Evolutionary conservation across 2,329 filamentous ascomycete species (phyloP).

Genomic region (Paracamarosporium sp.): DNA sequence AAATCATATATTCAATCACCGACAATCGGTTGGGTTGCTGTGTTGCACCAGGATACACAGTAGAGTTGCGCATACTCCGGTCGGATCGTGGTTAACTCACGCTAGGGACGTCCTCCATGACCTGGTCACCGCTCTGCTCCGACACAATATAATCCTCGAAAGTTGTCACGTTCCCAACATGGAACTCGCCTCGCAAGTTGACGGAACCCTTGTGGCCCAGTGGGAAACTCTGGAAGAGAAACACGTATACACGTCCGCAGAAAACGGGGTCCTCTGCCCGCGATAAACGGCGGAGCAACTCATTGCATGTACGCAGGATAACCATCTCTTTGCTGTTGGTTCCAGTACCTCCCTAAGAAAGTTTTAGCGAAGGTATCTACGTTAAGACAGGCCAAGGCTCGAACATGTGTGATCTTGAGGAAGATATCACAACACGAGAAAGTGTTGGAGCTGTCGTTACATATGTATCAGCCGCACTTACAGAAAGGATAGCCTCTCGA

Average conservation of each 20-base stretch:
- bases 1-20: too few species aligned
- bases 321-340: conserved; percentile 77
- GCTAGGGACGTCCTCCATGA: conserved; percentile 60
- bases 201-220: conserved; percentile 97
- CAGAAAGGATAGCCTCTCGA: conserved; percentile 82
- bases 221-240: conserved; percentile 97
- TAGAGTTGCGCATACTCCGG: too few species aligned
- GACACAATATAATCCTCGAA: conserved; percentile 68
- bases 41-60: too few species aligned
- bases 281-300: conserved; percentile 90
- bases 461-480: conserved; percentile 48
- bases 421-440: too few species aligned
- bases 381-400: neutral
- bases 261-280: conserved; percentile 96
- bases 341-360: conserved; percentile 25
- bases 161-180: conserved; percentile 90
- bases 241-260: conserved; percentile 96
- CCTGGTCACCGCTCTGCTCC: conserved; percentile 63
- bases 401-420: neutral
- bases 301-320: conserved; percentile 93
- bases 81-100: too few species aligned
- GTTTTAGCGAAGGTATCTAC: neutral
- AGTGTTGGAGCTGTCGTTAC: neutral
- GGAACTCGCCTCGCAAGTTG: conserved; percentile 93
- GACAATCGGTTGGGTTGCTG: too few species aligned